These are phyloP conservation scores for Hanseniaspora sp. DNA, from an alignment of 1,139 yeast species.

Conservation along the genomic window DNA sequence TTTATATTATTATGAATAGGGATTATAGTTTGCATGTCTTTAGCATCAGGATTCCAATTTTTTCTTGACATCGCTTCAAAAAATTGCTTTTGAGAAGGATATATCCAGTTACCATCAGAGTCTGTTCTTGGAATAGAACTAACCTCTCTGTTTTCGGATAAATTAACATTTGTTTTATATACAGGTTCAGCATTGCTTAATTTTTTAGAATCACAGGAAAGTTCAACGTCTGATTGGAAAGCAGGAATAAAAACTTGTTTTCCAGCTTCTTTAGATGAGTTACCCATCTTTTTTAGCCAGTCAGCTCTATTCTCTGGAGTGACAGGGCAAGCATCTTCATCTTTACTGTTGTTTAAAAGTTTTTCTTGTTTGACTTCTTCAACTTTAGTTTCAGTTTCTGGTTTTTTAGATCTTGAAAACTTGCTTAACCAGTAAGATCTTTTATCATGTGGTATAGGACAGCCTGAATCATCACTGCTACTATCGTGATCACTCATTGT, in stretches of 20 bases:
- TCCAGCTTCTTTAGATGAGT: conserved; percentile 30
- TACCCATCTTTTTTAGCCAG: conserved; percentile 35
- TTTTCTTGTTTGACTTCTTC: conserved; percentile 15
- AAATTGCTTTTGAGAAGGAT: conserved; percentile 91
- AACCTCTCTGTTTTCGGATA: conserved; percentile 62
- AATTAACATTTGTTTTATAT: conserved; percentile 30
- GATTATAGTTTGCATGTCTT: conserved; percentile 81
- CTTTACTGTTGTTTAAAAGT: too few species aligned
- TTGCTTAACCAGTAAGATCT: conserved; percentile 48
- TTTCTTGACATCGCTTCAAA: conserved; percentile 89
- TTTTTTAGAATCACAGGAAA: conserved; percentile 37
- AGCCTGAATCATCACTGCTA: conserved; percentile 30
- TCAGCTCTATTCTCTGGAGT: conserved; percentile 41
- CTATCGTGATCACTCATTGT: neutral
- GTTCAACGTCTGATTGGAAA: conserved; percentile 28
- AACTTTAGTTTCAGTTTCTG: conserved; percentile 16
- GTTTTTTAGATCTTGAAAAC: conserved; percentile 22
- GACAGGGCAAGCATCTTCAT: conserved; percentile 28
- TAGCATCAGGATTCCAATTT: conserved; percentile 70
- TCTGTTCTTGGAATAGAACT: conserved; percentile 80
- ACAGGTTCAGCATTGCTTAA: conserved; percentile 27
- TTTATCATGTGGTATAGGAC: conserved; percentile 57
- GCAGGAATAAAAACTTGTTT: conserved; percentile 29
- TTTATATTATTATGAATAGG: conserved; percentile 92
- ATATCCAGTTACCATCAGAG: conserved; percentile 63